phyloP scores from a whole-genome alignment of 2,329 filamentous ascomycete species.

The Hawksworthiomyces lignivorus region DNA sequence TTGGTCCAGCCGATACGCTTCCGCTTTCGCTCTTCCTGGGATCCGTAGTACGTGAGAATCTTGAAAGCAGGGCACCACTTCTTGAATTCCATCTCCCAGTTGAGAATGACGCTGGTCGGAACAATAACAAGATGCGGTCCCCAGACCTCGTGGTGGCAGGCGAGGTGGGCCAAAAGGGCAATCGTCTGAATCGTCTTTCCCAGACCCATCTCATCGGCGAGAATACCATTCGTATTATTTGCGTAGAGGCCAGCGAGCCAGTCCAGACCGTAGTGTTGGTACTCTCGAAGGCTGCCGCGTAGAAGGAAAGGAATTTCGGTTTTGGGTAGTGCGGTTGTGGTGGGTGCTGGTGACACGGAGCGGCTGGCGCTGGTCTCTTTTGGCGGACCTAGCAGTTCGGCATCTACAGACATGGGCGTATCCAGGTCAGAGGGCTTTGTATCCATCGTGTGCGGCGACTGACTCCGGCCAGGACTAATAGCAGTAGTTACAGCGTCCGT shows the following conservation, averaged over 20 bases:
- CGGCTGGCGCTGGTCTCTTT: constrained; percentile 25
- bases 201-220: constrained; percentile 97
- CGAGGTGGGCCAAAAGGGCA: constrained; percentile 82
- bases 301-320: constrained; percentile 75
- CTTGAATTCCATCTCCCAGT: constrained; percentile 99
- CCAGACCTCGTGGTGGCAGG: constrained; percentile 86
- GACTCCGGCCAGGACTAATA: constrained; percentile 36
- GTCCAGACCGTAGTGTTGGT: constrained; percentile 93
- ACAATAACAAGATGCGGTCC: constrained; percentile 94
- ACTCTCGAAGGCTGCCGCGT: constrained; percentile 83
- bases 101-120: constrained; percentile 95
- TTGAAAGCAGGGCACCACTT: constrained; percentile 99
- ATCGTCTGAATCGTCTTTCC: constrained; percentile 99
- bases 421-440: constrained; percentile 44
- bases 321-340: constrained; percentile 32
- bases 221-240: constrained; percentile 88
- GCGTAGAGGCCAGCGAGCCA: constrained; percentile 92
- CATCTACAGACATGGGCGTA: constrained; percentile 17
- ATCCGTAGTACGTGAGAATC: constrained; percentile 93
- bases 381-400: constrained; percentile 22
- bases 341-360: constrained; percentile 25
- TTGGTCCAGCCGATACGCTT: constrained; percentile 93
- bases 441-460: constrained; percentile 41
- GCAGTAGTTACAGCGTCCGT: constrained; percentile 36
- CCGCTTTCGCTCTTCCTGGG: constrained; percentile 80